Evolutionary conservation across 192 early-diverging fungal genomes (phyloP), one percentile per base, ranked within the genome.

Genomic region (Phlyctochytrium arcticum): DNA sequence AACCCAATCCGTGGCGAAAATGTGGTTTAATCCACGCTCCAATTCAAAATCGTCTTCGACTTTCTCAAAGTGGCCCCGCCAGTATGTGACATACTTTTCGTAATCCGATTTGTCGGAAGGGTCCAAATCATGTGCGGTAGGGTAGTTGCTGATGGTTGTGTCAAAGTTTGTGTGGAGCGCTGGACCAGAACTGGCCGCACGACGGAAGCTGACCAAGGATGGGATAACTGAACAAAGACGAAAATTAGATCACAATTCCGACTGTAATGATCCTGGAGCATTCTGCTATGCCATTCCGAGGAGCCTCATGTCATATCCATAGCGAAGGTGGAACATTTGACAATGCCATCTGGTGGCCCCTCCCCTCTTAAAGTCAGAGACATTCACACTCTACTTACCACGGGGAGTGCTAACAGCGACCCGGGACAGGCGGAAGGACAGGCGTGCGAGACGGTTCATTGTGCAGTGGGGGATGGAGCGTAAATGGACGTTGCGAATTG

Each of bases 11-110:
- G 94, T 90, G 37, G 91, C 88, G 73, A 97, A 98, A 76, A 91
- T 89, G 77, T 99, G 94, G 86, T 97, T 98, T 72, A 99, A 82
- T 30, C 95, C 94, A 67, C 94, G 87, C 84, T 97, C 92, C 39
- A 99, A 85, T 83, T 99, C 96, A 78, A 96, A 97, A 68, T 90
- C 85, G 80, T 99, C 95, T 53, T 92, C 90, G 54, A 88, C 88
- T 36, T 34, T 57, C 54, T 70, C 50, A 48, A 84, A 84, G 75
- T 84, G 82, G 33, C 48, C 7, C 49, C 65, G 63, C 82, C 82
- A 84, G 51, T 77, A 70, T 23, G 60, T 36, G 35, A 84, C 82
- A 72, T 75, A 84, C 48, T 51, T 68, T 30, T 76, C 76, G 69
- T 81, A 84, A 67, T 81, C 79, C 48, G 65, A 73, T 33, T 62